Conservation (phyloP, 2,329 filamentous ascomycete genomes). For the Ophiostoma pallidulum region DNA sequence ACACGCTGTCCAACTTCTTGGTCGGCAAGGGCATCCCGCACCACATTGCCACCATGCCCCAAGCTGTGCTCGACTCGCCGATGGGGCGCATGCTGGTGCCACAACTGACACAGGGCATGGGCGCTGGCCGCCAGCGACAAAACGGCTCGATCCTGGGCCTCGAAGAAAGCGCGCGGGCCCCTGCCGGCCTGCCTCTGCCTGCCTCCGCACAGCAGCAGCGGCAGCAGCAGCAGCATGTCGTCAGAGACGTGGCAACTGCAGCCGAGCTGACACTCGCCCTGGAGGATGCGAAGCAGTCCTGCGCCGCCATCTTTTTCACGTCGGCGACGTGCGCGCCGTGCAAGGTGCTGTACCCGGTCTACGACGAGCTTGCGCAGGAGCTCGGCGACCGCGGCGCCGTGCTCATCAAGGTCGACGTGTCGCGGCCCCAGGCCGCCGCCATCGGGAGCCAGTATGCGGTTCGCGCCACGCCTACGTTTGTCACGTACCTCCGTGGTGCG, state of each 20-base stretch:
- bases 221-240: not conserved
- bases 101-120: slow-evolving; percentile 47
- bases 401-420: slow-evolving; percentile 77
- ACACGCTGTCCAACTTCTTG: slow-evolving; percentile 83
- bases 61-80: slow-evolving; percentile 75
- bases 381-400: slow-evolving; percentile 55
- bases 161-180: slow-evolving; percentile 22
- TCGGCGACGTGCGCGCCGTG: slow-evolving; percentile 80
- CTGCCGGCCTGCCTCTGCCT: not conserved
- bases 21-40: slow-evolving; percentile 80
- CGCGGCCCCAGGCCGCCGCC: slow-evolving; percentile 43
- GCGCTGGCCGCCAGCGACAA: slow-evolving; percentile 34
- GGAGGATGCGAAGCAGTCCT: slow-evolving; percentile 50
- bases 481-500: slow-evolving; percentile 69
- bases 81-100: slow-evolving; percentile 83
- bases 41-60: slow-evolving; percentile 76
- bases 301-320: slow-evolving; percentile 85
- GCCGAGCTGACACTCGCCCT: slow-evolving; percentile 53
- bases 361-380: slow-evolving; percentile 69
- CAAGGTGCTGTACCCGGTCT: slow-evolving; percentile 71
- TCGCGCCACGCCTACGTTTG: slow-evolving; percentile 75
- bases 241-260: not conserved
- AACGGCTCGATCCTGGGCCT: slow-evolving; percentile 46
- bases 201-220: not conserved
- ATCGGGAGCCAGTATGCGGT: slow-evolving; percentile 58